Base-by-base conservation (phyloP, 208 protist genomes). In the Angomonas deanei region DNA sequence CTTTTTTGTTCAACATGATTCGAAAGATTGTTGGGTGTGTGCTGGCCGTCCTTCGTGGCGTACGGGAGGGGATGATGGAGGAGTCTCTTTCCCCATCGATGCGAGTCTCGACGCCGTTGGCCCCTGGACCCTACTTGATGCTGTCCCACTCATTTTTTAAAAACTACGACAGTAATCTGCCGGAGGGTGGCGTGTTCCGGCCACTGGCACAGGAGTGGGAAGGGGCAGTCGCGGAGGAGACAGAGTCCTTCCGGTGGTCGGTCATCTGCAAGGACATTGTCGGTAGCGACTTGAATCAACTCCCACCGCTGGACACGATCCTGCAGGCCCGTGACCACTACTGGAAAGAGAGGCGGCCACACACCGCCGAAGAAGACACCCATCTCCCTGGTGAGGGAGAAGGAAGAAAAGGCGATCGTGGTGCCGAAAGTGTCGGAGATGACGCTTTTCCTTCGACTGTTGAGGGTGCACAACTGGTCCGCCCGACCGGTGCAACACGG, bases 1-100 rank as follows among this genome's bases (percentile, higher is more conserved):
- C 85, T 6, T 94, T 94, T 64, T 71, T 94, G 10, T 86, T 92
- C 47, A 94, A 94, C 49, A 94, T 94, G 88, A 94, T 94, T 61
- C 80, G 88, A 53, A 94, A 94, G 54, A 76, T 94, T 19, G 78
- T 94, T 0, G 88, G 88, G 1, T 69, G 79, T 21, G 17, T 84
- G n/a, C 31, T 94, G 17, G 84, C 88, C 8, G 72, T 90, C 17
- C 64, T 78, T 27, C 84, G 88, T 28, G 88, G 88, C 8, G 69
- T 78, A 0, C 61, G 78, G 32, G 70, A 64, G 24, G 63, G 64
- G 21, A 55, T 94, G 21, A 34, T 91, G 17, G 50, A 53, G 17
- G 72, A 89, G 6, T 70, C 80, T 0, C 70, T 94, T 0, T 90
- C 72, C 10, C 77, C 78, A 4, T 68, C 78, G 58, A 58, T 66